A percentile compares a stretch with the other conserved stretches of the same genome.
phyloP scores from a whole-genome alignment of 108 stramenopile species.

The Nitzschia sp. region DNA sequence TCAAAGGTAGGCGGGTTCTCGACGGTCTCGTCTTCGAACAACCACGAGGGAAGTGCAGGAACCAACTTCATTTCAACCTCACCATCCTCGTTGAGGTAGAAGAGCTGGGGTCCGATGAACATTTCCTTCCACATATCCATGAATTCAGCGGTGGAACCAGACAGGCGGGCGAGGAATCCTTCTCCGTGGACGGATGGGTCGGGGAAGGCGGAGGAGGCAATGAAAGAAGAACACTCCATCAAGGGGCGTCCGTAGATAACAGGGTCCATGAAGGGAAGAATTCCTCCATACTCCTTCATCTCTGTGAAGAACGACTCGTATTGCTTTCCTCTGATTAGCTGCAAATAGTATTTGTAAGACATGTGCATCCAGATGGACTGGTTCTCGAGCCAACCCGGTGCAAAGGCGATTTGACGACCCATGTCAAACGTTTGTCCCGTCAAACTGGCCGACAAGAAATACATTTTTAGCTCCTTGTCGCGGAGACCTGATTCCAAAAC shows the following conservation, averaged over 20 bases:
- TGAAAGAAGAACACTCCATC: conserved; percentile 93
- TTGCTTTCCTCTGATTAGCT: conserved; percentile 92
- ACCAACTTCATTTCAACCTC: conserved; percentile 79
- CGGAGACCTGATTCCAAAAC: conserved; percentile 86
- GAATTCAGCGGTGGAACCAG: conserved; percentile 96
- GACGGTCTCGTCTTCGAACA: conserved; percentile 78
- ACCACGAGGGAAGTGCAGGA: conserved; percentile 90
- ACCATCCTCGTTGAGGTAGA: conserved; percentile 70
- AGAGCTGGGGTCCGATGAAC: conserved; percentile 87
- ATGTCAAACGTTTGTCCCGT: conserved; percentile 91
- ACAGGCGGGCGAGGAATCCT: conserved; percentile 92
- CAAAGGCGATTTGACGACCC: conserved; percentile 96
- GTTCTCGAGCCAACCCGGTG: conserved; percentile 97
- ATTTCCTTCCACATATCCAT: conserved; percentile 93
- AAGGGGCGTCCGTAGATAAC: conserved; percentile 90
- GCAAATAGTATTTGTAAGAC: conserved; percentile 96
- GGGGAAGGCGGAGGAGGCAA: conserved; percentile 91
- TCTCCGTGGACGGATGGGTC: conserved; percentile 82
- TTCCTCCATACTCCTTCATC: conserved; percentile 80
- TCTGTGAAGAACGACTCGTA: conserved; percentile 91
- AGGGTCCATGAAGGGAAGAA: conserved; percentile 94
- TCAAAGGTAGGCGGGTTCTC: conserved; percentile 55
- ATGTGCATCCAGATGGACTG: conserved; percentile 97
- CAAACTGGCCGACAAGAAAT: conserved; percentile 88
- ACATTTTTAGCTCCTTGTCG: conserved; percentile 86